These are phyloP conservation scores for Gnomoniopsis smithogilvyi DNA, from an alignment of 2,329 filamentous ascomycete species.

Conservation along the genomic window DNA sequence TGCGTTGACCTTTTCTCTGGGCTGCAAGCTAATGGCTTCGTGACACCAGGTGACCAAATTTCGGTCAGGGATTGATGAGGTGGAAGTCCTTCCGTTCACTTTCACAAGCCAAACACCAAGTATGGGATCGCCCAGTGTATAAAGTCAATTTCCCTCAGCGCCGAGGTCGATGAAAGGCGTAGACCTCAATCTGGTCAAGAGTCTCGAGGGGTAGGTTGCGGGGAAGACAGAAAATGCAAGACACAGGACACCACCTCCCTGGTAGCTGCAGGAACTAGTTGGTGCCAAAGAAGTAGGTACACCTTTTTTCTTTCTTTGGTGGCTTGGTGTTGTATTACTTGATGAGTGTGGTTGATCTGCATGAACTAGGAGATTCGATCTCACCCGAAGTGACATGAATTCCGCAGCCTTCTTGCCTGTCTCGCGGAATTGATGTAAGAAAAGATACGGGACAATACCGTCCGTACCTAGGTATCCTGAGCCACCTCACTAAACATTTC, in stretches of 20 bases:
- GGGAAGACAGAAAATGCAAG: not conserved
- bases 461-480: no score
- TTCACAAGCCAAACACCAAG: conserved; percentile 14
- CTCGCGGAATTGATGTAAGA: no score
- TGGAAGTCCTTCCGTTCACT: not conserved
- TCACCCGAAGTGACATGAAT: not conserved
- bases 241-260: not conserved
- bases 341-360: not conserved
- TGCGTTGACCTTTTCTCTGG: not conserved
- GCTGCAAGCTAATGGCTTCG: not conserved
- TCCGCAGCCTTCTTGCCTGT: not conserved
- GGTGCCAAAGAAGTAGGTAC: not conserved
- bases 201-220: conserved; percentile 7
- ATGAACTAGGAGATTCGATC: not conserved
- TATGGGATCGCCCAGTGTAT: conserved; percentile 8
- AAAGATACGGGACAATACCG: no score
- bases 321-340: not conserved
- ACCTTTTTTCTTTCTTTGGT: not conserved
- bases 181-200: not conserved
- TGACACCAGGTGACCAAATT: not conserved
- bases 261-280: not conserved
- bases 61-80: not conserved
- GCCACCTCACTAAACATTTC: no score
- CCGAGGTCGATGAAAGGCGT: conserved; percentile 11
- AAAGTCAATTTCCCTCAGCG: conserved; percentile 8